Evolutionary conservation across 1,284 basidiomycete species (phyloP).

Genomic region (Bjerkandera adusta): DNA sequence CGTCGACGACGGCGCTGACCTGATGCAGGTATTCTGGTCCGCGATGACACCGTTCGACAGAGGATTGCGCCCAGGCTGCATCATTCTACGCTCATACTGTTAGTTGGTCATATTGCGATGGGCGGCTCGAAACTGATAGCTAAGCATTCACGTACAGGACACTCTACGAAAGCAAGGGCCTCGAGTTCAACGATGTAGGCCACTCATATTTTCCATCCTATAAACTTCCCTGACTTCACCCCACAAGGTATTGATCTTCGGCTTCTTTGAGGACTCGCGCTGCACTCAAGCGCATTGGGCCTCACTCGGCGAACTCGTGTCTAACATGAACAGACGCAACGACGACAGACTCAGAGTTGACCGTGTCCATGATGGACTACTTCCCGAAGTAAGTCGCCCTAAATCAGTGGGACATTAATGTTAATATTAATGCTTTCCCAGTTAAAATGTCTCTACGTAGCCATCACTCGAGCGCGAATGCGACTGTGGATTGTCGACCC

Average conservation of each 20-base stretch:
- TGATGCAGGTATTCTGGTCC: constrained; percentile 58
- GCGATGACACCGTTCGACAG: constrained; percentile 47
- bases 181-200: constrained; percentile 68
- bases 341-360: background rate
- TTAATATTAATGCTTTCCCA: constrained; percentile 23
- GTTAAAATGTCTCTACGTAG: constrained; percentile 70
- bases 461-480: constrained; percentile 63
- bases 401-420: background rate
- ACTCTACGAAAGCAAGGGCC: constrained; percentile 70
- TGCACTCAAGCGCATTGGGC: constrained; percentile 27
- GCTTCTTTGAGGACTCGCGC: constrained; percentile 66
- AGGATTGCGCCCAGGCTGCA: constrained; percentile 48
- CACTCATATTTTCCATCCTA: background rate
- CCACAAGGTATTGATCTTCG: constrained; percentile 61
- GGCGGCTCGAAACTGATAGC: background rate
- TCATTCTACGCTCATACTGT: constrained; percentile 58
- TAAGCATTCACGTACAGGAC: constrained; percentile 42
- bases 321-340: background rate
- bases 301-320: background rate
- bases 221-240: background rate
- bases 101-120: constrained; percentile 17
- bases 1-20: background rate
- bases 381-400: constrained; percentile 5
- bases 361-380: background rate
- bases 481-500: constrained; percentile 66